Conservation (phyloP, 306 rosid genomes). For the Bauhinia variegata region DNA sequence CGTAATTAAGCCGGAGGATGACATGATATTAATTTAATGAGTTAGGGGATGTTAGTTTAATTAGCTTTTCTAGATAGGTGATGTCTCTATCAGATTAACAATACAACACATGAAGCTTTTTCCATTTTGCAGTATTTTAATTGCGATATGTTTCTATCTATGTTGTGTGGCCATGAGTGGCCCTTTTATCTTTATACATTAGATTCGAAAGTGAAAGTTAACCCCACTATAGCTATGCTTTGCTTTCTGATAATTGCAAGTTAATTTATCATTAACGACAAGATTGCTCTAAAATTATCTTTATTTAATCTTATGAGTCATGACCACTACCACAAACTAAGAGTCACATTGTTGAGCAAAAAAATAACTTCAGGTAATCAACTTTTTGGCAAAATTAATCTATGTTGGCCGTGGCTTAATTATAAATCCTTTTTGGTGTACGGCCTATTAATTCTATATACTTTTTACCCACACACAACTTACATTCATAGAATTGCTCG, state of each 20-base stretch:
- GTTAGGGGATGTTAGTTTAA: neutral
- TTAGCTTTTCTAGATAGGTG: slow-evolving; percentile 31
- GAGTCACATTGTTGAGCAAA: too few species aligned
- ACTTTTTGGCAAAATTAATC: too few species aligned
- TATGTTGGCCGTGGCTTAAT: too few species aligned
- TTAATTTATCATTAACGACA: slow-evolving; percentile 13
- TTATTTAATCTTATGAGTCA: too few species aligned
- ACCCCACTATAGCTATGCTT: slow-evolving; percentile 53
- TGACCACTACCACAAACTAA: too few species aligned
- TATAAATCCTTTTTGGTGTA: too few species aligned
- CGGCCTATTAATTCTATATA: too few species aligned
- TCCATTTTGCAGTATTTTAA: slow-evolving; percentile 32
- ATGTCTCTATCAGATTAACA: slow-evolving; percentile 34
- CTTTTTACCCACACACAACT: too few species aligned
- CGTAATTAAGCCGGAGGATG: slow-evolving; percentile 9
- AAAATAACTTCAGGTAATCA: too few species aligned
- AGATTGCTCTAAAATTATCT: neutral
- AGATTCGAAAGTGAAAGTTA: slow-evolving; percentile 64
- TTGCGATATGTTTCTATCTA: slow-evolving; percentile 40
- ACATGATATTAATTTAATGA: neutral
- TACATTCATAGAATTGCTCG: too few species aligned
- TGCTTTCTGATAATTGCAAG: slow-evolving; percentile 18
- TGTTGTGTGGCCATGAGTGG: slow-evolving; percentile 48
- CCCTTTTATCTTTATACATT: slow-evolving; percentile 46
- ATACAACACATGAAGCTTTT: slow-evolving; percentile 31